phyloP scores from a whole-genome alignment of 2,329 filamentous ascomycete species.

The Ophiognomonia clavigignenti-juglandacearum region DNA sequence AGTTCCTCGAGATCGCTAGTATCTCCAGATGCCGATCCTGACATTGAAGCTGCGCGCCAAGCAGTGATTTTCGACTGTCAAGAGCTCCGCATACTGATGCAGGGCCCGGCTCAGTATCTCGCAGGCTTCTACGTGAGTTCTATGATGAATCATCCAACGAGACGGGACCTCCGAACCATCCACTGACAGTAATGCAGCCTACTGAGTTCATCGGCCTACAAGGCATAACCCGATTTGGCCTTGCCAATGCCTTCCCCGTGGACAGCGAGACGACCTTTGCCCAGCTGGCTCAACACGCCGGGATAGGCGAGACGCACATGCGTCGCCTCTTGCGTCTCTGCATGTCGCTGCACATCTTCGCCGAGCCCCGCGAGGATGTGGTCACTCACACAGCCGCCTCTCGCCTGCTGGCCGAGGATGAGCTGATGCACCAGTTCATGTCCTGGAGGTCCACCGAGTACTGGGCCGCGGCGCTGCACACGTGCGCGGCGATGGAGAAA shows the following conservation, averaged over 20 bases:
- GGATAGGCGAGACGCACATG: conserved; percentile 7
- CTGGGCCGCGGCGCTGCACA: neutral
- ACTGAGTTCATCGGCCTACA: neutral
- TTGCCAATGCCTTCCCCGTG: neutral
- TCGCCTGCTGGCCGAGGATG: conserved; percentile 8
- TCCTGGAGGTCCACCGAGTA: conserved; percentile 1
- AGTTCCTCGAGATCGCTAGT: neutral
- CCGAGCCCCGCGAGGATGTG: neutral
- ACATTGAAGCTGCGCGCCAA: conserved; percentile 6
- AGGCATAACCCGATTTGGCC: conserved; percentile 5
- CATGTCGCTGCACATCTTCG: conserved; percentile 7
- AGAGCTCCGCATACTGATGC: conserved; percentile 4
- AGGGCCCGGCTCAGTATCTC: conserved; percentile 4
- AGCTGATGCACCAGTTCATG: conserved; percentile 7
- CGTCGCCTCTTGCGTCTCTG: neutral
- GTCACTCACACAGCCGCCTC: conserved; percentile 7
- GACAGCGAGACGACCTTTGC: conserved; percentile 2
- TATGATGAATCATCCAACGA: too few species aligned
- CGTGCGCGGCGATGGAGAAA: conserved; percentile 1
- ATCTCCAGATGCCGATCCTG: neutral
- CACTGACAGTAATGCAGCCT: neutral
- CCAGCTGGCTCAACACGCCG: conserved; percentile 1
- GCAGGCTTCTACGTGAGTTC: conserved; percentile 1
- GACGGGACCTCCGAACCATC: too few species aligned
- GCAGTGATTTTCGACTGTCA: conserved; percentile 7